A percentile compares a stretch with the other conserved stretches of the same genome.
Evolutionary conservation across 768 basidiomycete species (phyloP).

Genomic region (Gautieria morchelliformis): DNA sequence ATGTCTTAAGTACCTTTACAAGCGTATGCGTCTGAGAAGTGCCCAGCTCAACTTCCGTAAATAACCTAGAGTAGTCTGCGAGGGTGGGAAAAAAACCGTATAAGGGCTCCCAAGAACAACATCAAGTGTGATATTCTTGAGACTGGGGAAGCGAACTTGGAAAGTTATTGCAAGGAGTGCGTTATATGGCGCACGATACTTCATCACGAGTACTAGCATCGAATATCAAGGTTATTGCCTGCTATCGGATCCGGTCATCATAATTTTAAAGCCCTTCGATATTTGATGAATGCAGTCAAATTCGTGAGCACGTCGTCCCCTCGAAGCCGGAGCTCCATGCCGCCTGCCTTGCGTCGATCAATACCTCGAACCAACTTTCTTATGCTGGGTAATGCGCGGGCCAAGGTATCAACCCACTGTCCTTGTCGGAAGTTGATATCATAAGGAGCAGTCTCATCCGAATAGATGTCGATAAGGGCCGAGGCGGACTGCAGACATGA

Average conservation of each 20-base stretch:
- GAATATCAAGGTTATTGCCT: neutral
- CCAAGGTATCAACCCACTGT: conserved; percentile 44
- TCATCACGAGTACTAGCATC: too few relatives aligned
- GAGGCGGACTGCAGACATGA: conserved; percentile 70
- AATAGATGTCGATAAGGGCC: conserved; percentile 86
- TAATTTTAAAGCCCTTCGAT: conserved; percentile 47
- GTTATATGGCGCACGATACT: too few relatives aligned
- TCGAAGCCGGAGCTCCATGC: conserved; percentile 51
- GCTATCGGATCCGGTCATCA: conserved; percentile 13
- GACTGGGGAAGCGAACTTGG: too few relatives aligned
- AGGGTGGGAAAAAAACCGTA: too few relatives aligned
- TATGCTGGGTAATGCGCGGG: conserved; percentile 50
- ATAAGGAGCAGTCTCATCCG: conserved; percentile 73
- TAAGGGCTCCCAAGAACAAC: too few relatives aligned
- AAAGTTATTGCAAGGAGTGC: too few relatives aligned
- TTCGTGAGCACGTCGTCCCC: conserved; percentile 76
- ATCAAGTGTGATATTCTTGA: too few relatives aligned
- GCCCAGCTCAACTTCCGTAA: too few relatives aligned
- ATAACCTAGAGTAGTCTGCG: too few relatives aligned
- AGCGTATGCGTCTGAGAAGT: too few relatives aligned
- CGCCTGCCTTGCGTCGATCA: conserved; percentile 57
- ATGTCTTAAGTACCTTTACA: too few relatives aligned
- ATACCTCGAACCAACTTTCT: conserved; percentile 54
- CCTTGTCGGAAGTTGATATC: conserved; percentile 73
- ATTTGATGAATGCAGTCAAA: conserved; percentile 64